phyloP scores from a whole-genome alignment of 1,284 basidiomycete species.

The Austroboletus novae-zelandiae region DNA sequence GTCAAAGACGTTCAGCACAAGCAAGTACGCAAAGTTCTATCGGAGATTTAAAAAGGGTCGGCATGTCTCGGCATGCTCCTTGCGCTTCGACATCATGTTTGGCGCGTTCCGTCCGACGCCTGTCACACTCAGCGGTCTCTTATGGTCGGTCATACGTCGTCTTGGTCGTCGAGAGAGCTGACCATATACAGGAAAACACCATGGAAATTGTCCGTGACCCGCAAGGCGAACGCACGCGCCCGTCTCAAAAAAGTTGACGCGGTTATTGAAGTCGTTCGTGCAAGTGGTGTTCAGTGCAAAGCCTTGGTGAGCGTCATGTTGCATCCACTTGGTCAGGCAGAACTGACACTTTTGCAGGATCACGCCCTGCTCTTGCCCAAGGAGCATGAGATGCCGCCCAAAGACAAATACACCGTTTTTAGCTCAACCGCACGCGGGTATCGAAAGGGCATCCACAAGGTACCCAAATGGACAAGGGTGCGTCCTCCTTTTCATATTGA shows the following conservation, averaged over 20 bases:
- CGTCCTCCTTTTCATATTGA: constrained; percentile 30
- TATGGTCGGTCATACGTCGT: constrained; percentile 54
- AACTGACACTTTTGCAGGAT: constrained; percentile 38
- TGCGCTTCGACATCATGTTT: constrained; percentile 52
- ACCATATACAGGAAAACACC: constrained; percentile 79
- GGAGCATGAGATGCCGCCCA: constrained; percentile 82
- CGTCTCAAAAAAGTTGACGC: constrained; percentile 91
- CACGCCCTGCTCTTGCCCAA: constrained; percentile 79
- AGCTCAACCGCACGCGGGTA: constrained; percentile 71
- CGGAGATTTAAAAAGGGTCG: constrained; percentile 29
- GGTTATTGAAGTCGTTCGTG: constrained; percentile 85
- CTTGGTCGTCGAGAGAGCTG: neutral
- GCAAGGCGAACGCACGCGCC: constrained; percentile 88
- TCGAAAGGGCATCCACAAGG: constrained; percentile 94
- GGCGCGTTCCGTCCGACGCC: constrained; percentile 73
- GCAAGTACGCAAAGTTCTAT: neutral
- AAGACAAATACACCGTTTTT: constrained; percentile 97
- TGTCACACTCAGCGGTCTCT: constrained; percentile 67
- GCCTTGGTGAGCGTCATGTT: constrained; percentile 58
- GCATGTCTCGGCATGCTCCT: constrained; percentile 21
- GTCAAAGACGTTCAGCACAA: constrained; percentile 11
- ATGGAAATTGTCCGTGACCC: constrained; percentile 87
- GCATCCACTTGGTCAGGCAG: neutral
- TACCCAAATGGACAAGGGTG: constrained; percentile 92
- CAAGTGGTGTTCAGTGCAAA: constrained; percentile 75